These are phyloP conservation scores for Dalechampia spathulata DNA, from an alignment of 441 rosid species.

Conservation along the genomic window DNA sequence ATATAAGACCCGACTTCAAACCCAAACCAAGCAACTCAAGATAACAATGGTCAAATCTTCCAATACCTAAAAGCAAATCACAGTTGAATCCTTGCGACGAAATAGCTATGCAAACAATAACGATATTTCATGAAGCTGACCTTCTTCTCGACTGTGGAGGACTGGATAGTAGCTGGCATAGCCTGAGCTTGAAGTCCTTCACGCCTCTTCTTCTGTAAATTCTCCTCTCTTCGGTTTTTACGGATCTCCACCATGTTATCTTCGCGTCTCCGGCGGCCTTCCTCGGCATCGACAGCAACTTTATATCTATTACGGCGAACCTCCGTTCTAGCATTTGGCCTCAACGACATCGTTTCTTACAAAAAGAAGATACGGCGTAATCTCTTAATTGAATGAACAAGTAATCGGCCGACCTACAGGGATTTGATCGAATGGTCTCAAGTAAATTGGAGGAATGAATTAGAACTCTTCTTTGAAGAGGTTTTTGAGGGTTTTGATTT, in stretches of 20 bases:
- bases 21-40: no score
- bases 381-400: no score
- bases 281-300: conserved; percentile 80
- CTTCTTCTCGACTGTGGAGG: conserved; percentile 46
- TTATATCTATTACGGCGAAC: conserved; percentile 70
- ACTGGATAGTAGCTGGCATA: conserved; percentile 17
- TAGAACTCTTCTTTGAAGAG: no score
- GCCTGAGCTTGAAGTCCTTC: conserved; percentile 49
- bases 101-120: neutral
- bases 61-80: no score
- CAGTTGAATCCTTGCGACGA: neutral
- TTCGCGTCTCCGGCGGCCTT: conserved; percentile 72
- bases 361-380: no score
- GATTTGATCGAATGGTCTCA: no score
- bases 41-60: no score
- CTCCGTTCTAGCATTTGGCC: conserved; percentile 66
- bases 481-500: no score
- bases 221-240: conserved; percentile 70
- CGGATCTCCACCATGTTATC: conserved; percentile 90
- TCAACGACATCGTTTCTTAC: conserved; percentile 58
- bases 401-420: no score
- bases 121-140: no score
- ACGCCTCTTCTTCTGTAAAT: conserved; percentile 74
- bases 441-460: no score
- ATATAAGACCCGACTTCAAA: no score